These are phyloP conservation scores for Leishmania tropica DNA, from an alignment of 208 protist species.

Conservation along the genomic window DNA sequence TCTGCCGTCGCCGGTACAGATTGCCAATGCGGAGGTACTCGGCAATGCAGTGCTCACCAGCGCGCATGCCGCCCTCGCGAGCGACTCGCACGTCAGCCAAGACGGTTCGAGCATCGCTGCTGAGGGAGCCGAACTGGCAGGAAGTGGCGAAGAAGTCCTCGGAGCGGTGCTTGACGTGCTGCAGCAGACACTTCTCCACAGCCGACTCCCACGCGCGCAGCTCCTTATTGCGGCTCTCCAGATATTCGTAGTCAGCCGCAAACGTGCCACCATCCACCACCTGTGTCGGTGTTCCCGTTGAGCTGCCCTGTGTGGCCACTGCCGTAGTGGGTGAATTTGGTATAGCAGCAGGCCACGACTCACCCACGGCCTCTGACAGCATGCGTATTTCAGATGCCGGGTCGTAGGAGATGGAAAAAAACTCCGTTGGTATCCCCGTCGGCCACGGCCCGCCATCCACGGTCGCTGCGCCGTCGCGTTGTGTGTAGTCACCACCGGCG, in stretches of 20 bases:
- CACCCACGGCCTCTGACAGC: constrained; percentile 29
- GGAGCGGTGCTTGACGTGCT: constrained; percentile 84
- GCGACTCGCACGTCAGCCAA: constrained; percentile 46
- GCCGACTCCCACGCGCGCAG: constrained; percentile 71
- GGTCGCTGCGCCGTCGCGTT: neutral
- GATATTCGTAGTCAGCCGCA: constrained; percentile 61
- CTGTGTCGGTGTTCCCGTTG: neutral
- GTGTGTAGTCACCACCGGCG: neutral
- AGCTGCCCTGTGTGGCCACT: neutral
- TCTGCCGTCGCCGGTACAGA: constrained; percentile 66
- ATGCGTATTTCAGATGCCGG: constrained; percentile 23
- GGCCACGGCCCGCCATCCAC: constrained; percentile 64
- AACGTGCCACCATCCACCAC: constrained; percentile 50
- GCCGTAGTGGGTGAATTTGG: neutral
- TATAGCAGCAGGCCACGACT: constrained; percentile 4
- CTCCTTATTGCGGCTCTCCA: constrained; percentile 68
- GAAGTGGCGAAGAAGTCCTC: constrained; percentile 86
- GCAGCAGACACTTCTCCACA: constrained; percentile 79
- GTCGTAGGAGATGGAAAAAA: constrained; percentile 45
- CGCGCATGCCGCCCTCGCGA: constrained; percentile 41
- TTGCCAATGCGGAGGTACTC: constrained; percentile 67
- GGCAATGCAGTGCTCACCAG: constrained; percentile 49
- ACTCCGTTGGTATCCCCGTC: constrained; percentile 47
- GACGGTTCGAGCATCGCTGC: constrained; percentile 54
- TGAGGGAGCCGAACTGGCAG: constrained; percentile 58